Base-by-base conservation (phyloP, 768 basidiomycete species). In the Favolaschia claudopus region DNA sequence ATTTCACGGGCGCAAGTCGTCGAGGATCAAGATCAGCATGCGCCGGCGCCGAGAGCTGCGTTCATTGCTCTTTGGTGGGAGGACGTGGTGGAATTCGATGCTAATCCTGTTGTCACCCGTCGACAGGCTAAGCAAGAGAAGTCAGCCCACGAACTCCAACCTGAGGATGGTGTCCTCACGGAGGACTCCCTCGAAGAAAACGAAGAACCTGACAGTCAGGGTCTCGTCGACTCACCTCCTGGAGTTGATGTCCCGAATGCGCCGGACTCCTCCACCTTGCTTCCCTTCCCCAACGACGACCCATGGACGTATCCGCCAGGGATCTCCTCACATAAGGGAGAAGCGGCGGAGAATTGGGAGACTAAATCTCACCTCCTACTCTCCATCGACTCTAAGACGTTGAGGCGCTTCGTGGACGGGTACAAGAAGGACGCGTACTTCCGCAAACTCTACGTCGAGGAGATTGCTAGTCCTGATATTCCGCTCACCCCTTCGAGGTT, bases 11-110 rank as follows among this genome's bases (percentile, higher is more conserved):
- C 43, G 1, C 40, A 55, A 29, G 2, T 7, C 3, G 40, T 14
- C 1, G 52, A 54, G 40, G 37, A 38, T 17, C 2, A 9, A 22
- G 37, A 40, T 3, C 3, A 15, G 28, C 29, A 24, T 3, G 6
- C 40, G 7, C 40, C 19, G 1, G 52, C 52, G 1, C 27, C 32
- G 40, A 42, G 31, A 24, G 52, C 52, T 1, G 52, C 27, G 14
- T 54, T 54, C 32, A 13, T 20, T 22, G 24, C 13, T 6, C 6
- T 15, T 4, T 54, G 40, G 52, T 54, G 52, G 52, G 52, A 54
- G 7, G 52, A 54, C 15, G 40, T 36, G 2, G 17, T 43, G 7
- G 27, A 32, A 27, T 42, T 24, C n/a, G 52, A 54, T 24, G 52
- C 40, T 1, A 34, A 48, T n/a, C 40, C 31, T 2, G 52, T 53